Conservation (phyloP, 2,329 filamentous ascomycete genomes). For the Penicillium rolfsii region DNA sequence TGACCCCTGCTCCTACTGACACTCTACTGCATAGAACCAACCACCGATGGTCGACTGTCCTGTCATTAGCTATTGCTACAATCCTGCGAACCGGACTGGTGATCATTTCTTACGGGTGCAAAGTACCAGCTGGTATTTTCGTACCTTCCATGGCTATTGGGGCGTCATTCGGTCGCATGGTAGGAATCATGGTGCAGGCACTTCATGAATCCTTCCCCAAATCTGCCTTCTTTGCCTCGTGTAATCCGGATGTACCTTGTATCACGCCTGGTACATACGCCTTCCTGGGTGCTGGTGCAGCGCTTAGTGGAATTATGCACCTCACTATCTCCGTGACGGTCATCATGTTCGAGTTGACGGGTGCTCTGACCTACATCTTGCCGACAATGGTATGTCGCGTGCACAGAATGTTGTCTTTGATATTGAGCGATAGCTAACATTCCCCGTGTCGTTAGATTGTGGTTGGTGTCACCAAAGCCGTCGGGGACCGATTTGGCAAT, state of each 20-base stretch:
- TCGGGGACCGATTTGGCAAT: constrained; percentile 88
- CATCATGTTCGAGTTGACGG: constrained; percentile 99
- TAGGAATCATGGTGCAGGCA: constrained; percentile 93
- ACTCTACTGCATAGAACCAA: constrained; percentile 50
- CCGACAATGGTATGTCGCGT: constrained; percentile 75
- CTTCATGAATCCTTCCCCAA: constrained; percentile 81
- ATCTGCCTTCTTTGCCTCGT: constrained; percentile 84
- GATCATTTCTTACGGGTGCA: constrained; percentile 95
- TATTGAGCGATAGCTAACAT: neutral
- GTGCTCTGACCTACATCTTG: constrained; percentile 94
- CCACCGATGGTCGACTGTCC: constrained; percentile 75
- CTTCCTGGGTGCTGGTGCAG: constrained; percentile 88
- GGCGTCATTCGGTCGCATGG: constrained; percentile 86
- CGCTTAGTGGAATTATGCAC: constrained; percentile 96
- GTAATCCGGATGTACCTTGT: constrained; percentile 87
- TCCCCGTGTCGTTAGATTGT: constrained; percentile 64
- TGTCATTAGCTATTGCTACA: constrained; percentile 78
- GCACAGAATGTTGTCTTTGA: neutral
- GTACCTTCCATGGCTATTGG: constrained; percentile 98
- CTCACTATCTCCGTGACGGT: constrained; percentile 95
- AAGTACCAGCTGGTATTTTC: constrained; percentile 96
- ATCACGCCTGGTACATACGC: constrained; percentile 98
- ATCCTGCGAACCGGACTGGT: constrained; percentile 80
- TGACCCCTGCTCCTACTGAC: constrained; percentile 12
- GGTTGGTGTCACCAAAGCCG: constrained; percentile 92